A percentile compares a stretch with the other conserved stretches of the same genome.
These are phyloP conservation scores for Colletotrichum euphorbiae DNA, from an alignment of 2,329 filamentous ascomycete genomes.

Conservation along the genomic window DNA sequence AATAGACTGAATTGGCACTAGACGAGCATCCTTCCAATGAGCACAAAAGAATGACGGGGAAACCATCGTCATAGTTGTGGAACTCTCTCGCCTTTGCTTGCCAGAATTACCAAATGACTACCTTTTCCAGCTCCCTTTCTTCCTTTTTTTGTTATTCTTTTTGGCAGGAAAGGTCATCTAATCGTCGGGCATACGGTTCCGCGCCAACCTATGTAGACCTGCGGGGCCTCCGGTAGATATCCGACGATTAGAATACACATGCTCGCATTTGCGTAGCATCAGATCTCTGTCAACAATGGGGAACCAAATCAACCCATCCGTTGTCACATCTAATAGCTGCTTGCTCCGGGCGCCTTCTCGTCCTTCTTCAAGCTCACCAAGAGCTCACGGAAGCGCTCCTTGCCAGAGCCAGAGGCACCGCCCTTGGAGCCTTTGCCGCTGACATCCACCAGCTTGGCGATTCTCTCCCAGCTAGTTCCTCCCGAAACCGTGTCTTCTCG, in stretches of 20 bases:
- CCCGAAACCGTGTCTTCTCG: slow-evolving; percentile 94
- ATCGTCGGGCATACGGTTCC: no score
- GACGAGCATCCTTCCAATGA: background rate
- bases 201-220: no score
- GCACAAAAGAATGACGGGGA: background rate
- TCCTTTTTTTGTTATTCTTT: background rate
- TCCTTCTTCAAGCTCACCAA: slow-evolving; percentile 91
- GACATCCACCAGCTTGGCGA: slow-evolving; percentile 96
- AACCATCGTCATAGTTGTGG: slow-evolving; percentile 7
- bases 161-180: slow-evolving; percentile 23
- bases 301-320: background rate
- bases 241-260: slow-evolving; percentile 37
- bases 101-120: slow-evolving; percentile 22
- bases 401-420: slow-evolving; percentile 89
- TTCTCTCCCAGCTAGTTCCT: slow-evolving; percentile 98
- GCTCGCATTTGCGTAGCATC: background rate
- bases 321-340: slow-evolving; percentile 62
- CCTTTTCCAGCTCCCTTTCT: slow-evolving; percentile 8
- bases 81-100: slow-evolving; percentile 24
- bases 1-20: slow-evolving; percentile 31
- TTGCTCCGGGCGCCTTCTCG: slow-evolving; percentile 81
- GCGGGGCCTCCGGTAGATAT: no score
- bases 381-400: slow-evolving; percentile 95
- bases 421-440: slow-evolving; percentile 92
- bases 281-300: background rate